These are phyloP conservation scores for Chaetomiaceae sp. DNA, from an alignment of 2,329 filamentous ascomycete genomes.

Conservation along the genomic window DNA sequence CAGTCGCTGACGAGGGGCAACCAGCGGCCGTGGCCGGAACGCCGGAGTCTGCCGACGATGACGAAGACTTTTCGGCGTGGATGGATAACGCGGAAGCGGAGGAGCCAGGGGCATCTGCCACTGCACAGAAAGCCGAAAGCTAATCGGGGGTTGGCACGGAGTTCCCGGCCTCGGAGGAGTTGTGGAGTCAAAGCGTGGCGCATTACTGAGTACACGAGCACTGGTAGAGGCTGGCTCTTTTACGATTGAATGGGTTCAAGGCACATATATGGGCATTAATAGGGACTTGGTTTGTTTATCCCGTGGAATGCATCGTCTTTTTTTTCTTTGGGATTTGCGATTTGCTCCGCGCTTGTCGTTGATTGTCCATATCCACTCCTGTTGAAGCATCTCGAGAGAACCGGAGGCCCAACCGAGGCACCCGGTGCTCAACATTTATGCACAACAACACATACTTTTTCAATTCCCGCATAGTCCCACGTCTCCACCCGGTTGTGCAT, in stretches of 20 bases:
- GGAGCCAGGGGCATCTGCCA: background rate
- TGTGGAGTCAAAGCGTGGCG: background rate
- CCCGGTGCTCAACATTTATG: no score
- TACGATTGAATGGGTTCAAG: background rate
- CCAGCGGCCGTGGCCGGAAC: background rate
- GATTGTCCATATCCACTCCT: no score
- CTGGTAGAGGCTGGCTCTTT: background rate
- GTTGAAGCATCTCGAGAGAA: background rate
- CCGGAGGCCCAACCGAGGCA: no score
- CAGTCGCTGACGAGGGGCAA: background rate
- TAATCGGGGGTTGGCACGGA: background rate
- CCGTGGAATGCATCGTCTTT: background rate
- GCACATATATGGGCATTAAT: background rate
- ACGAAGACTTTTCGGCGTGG: conserved; percentile 27
- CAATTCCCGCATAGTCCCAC: no score
- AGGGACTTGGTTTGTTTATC: background rate
- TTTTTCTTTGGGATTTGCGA: background rate
- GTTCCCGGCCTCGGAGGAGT: background rate
- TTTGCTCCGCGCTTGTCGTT: background rate
- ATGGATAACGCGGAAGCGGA: conserved; percentile 17
- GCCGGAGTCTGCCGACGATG: conserved; percentile 6
- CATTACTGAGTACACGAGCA: background rate
- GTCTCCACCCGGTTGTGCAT: no score
- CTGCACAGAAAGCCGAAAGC: background rate
- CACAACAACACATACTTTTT: no score